Evolutionary conservation across 2,329 filamentous ascomycete species (phyloP).

Genomic region (Neocucurbitaria cava): DNA sequence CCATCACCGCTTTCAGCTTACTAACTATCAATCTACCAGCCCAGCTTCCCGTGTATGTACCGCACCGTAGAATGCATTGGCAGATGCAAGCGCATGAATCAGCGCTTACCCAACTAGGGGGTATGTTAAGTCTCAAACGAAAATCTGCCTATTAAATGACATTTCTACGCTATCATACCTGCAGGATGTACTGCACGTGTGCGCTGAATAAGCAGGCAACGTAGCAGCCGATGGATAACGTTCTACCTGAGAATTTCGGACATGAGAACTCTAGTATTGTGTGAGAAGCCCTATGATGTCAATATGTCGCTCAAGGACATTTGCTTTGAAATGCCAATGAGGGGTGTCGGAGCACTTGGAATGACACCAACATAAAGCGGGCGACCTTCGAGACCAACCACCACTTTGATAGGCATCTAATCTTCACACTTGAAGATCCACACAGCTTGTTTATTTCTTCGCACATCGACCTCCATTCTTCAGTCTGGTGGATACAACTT

Average conservation of each 20-base stretch:
- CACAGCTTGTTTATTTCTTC: neutral
- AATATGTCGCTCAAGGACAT: neutral
- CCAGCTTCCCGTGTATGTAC: too few species aligned
- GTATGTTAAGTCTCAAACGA: too few species aligned
- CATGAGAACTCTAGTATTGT: neutral
- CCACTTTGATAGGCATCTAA: neutral
- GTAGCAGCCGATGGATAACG: neutral
- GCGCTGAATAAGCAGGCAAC: neutral
- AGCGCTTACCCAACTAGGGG: too few species aligned
- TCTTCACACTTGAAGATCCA: neutral
- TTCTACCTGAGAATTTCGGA: neutral
- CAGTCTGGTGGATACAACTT: neutral
- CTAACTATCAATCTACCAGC: too few species aligned
- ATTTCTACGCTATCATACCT: neutral
- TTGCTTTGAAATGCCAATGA: constrained; percentile 17
- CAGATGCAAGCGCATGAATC: too few species aligned
- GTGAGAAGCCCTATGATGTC: constrained; percentile 4
- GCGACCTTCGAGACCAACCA: neutral
- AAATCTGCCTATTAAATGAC: neutral
- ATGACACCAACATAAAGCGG: neutral
- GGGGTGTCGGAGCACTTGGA: constrained; percentile 7
- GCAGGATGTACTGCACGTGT: neutral
- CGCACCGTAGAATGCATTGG: too few species aligned
- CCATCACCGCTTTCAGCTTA: too few species aligned
- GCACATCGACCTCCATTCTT: neutral